phyloP scores from a whole-genome alignment of 176 grass and related monocot genomes.

The Poa pratensis region DNA sequence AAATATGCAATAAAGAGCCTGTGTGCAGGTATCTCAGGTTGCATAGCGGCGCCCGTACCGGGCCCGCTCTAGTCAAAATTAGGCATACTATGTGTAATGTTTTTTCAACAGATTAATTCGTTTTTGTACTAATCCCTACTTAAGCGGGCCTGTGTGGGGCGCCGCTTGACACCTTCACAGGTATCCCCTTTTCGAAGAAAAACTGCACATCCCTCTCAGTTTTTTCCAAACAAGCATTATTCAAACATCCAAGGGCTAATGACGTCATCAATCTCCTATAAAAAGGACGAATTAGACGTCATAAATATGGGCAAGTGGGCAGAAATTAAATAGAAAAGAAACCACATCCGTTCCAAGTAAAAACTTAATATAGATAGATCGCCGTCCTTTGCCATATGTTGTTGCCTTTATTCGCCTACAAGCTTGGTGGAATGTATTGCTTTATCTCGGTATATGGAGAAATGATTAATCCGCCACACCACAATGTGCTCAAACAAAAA shows the following conservation, averaged over 20 bases:
- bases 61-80: too few species aligned
- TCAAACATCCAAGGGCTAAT: not conserved
- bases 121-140: too few species aligned
- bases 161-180: too few species aligned
- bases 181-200: too few species aligned
- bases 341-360: not conserved
- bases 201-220: not conserved
- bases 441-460: not conserved
- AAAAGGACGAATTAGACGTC: not conserved
- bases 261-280: not conserved
- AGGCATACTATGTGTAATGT: too few species aligned
- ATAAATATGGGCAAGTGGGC: not conserved
- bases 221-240: not conserved
- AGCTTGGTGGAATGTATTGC: not conserved
- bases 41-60: too few species aligned
- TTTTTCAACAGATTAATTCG: too few species aligned
- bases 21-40: too few species aligned
- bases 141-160: too few species aligned
- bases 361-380: constrained; percentile 20
- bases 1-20: too few species aligned
- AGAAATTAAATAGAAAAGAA: not conserved
- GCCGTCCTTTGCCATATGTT: not conserved
- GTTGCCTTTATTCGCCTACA: not conserved
- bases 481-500: constrained; percentile 15
- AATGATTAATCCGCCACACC: not conserved